Base-by-base conservation (phyloP, 2,329 filamentous ascomycete genomes). In the Sclerotinia minor region DNA sequence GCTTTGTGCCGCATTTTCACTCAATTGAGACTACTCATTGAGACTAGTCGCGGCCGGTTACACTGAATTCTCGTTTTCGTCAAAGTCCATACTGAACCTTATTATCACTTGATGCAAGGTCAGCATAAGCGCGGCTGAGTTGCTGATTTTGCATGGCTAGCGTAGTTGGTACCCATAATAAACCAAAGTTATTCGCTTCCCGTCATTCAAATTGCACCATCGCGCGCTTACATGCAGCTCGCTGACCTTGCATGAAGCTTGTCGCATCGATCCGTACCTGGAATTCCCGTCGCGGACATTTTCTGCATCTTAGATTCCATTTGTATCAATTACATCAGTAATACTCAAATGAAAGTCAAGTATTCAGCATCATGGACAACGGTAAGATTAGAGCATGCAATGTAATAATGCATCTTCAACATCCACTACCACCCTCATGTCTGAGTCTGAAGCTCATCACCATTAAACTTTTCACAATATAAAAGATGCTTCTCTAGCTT, bases 171-270 rank as follows among this genome's bases (percentile, higher is more conserved):
- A 32, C 32, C 32, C 32, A 32, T 6, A 32, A 32, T 4, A 32
- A 32, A 32, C 32, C 32, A 4, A 32, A 32, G 32, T 32, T 4
- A 7, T 32, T 32, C 32, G 32, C 32, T 6, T 32, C 7, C 32
- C 32, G 32, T 6, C 32, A 32, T 6, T 32, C 32, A 35, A 38
- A 32, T 21, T 21, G 38, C 17, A 19, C 32, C n/a, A 55, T 29
- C 53, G 53, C 32, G 53, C 29, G 53, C 35, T 38, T 55, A n/a
- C n/a, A 55, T 55, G 53, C 21, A 38, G 32, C 21, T 15, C n/a
- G 53, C 53, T 55, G 29, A 55, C 53, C 53, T 38, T 32, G 52
- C 52, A 54, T 54, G 52, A 54, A 54, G 29, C 52, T 54, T 54
- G 21, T 54, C 32, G 29, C 21, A 15, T 38, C 53, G 32, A 55